Base-by-base conservation (phyloP, 345 rosid genomes). In the Schrenkiella parvula region DNA sequence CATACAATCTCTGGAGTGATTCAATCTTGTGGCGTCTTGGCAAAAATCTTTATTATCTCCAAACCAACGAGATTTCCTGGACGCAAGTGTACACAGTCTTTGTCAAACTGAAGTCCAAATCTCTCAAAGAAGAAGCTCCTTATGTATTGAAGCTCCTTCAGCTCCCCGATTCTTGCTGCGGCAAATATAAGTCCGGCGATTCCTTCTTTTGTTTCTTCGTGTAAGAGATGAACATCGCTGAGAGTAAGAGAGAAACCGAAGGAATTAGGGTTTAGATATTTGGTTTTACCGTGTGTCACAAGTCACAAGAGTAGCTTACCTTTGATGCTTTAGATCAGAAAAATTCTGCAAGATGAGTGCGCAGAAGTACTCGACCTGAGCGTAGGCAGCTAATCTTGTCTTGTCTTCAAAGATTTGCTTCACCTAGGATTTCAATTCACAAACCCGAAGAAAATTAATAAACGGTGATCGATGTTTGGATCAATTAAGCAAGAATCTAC, bases 101-200 rank as follows among this genome's bases (percentile, higher is more conserved):
- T 34, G 23, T 66, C 85, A 68, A 74, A 84, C 26, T 29, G 10
- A 44, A 13, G 18, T 15, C 83, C 85, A 57, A 55, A 79, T 5
- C 67, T 74, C 37, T 69, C 8, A 4, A 26, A 58, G 38, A 81
- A 63, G 70, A 80, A 65, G 29, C 46, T 59, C 57, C 71, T 60
- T 17, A 79, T n/a, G 21, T 35, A 0, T 3, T 72, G 73, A 19
- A 80, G 55, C 55, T 50, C 31, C 55, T 50, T 50, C 22, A 50
- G 55, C 55, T 50, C 55, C 3, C 85, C 83, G 25, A 82, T 77
- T 70, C 82, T 81, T 29, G 82, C 66, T 46, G 83, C 80, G 13
- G 79, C 83, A 69, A 68, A 81, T 22, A 79, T 52, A 1, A 84
- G 4, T 19, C 77, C 78, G 5, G 79, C 72, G 19, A 81, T 54